Evolutionary conservation across 345 rosid genomes (phyloP), one percentile per base, ranked within the genome.

Genomic region (Euphorbia peplus): DNA sequence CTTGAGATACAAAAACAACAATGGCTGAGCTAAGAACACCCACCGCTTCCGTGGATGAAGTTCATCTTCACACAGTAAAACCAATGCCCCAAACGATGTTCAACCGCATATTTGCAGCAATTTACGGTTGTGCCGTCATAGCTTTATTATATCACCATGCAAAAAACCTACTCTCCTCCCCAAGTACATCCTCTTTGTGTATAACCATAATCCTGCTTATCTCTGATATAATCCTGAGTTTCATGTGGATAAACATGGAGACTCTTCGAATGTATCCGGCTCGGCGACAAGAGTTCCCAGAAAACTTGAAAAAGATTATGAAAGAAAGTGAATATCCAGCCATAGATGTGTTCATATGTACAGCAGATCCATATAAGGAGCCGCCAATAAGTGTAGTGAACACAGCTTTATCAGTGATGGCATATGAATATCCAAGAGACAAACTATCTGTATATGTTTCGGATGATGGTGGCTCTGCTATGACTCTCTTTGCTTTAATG

Each of bases 221-320:
- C 69, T 71, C 97, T 14, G 90, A 91, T 26, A 18, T 69, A 0
- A 53, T 85, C 50, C 89, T 91, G 1, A 84, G 90, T 35, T 87
- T 91, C 85, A 71, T 83, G 81, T 91, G 93, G 96, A 48, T 67
- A 5, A 77, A 73, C 68, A 3, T 69, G 12, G 73, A 83, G 19
- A 67, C 70, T 48, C 26, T 64, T 48, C 70, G 70, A 1, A 57
- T 72, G 58, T 21, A 6, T 16, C 70, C 76, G 24, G 46, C 66
- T 29, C 32, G 1, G 5, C 70, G 70, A 3, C n/a, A 50, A n/a
- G 66, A 72, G 28, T 53, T 21, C 28, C 57, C 57, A 0, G 57
- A 53, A 53, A 53, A 53, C 9, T 21, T 53, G 19, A 22, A 53
- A 21, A 53, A 21, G 25, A 11, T 9, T 1, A 10, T 53, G 3